Evolutionary conservation across 495 filamentous ascomycete species (phyloP), one percentile per base, ranked within the genome.

Genomic region (Chaetomium tenue): DNA sequence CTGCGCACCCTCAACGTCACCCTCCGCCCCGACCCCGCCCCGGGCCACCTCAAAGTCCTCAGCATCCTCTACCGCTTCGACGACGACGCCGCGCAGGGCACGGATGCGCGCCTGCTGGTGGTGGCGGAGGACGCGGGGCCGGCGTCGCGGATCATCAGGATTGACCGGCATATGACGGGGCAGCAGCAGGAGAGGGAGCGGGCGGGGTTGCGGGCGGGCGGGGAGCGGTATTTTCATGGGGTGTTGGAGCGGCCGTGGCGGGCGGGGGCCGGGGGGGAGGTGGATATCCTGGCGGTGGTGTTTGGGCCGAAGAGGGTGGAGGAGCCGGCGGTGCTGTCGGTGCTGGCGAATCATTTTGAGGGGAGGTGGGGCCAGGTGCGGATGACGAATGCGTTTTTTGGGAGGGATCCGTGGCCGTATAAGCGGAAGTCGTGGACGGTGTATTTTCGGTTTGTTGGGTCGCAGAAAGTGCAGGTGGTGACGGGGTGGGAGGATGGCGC

Each of bases 401-500:
- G 66, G 44, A 33, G 16, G 5, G 71, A 72, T 33, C 53, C 70
- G 40, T 73, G 71, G 69, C 61, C 64, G 39, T 61, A 63, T n/a
- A 39, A 58, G 18, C 39, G 33, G 13, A 73, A 73, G 65, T 67
- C 70, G 22, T 73, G 71, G 71, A 60, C 67, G 5, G 65, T 70
- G 26, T 73, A 65, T 51, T 72, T 73, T 26, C 51, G 67, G 7
- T 70, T 73, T 55, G 63, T 65, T 0, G 66, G 63, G n/a, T 66
- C 63, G 28, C 58, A 55, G 63, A 44, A 47, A 50, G 63, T 73
- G 47, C 71, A 73, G 58, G 63, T 63, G 11, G 65, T 73, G 23
- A 70, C 69, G 13, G 70, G 71, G 39, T 70, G 71, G 69, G 71
- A 73, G 63, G 56, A 72, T 39, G 65, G 70, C 11, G 70, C 71